Base-by-base conservation (phyloP, 2,329 filamentous ascomycete species). In the Fusarium chlamydosporum region DNA sequence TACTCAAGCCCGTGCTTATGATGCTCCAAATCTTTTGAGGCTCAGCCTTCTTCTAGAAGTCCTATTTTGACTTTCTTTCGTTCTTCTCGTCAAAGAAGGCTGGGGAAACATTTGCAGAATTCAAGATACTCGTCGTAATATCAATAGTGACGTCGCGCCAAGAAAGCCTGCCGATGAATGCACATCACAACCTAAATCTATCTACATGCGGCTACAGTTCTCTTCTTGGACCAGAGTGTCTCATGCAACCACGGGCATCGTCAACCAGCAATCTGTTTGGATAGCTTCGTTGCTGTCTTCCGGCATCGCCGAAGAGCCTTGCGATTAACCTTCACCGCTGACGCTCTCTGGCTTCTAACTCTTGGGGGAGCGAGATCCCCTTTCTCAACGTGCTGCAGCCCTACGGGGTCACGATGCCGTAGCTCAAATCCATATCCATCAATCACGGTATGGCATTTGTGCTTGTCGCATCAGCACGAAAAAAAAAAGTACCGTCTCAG, bases 241-340 rank as follows among this genome's bases (percentile, higher is more conserved):
- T 47, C 56, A 67, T 67, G 56, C 61, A 61, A 45, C 56, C 45
- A 45, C 61, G 58, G 64, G 42, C 48, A 72, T 52, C 55, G 20
- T 43, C 55, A 70, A 58, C 26, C 35, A 40, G 53, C 56, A 56
- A 60, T 66, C 41, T 59, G 54, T 42, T 56, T 57, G 56, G 70
- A 43, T 45, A 7, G 55, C 63, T 55, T 61, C 31, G 12, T 35
- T 51, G 20, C 42, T 45, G 38, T 64, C 57, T 58, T 46, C 56
- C 72, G 72, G 72, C 57, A 55, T 66, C 72, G 65, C 72, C 72
- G 72, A 74, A 61, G 48, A 26, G 47, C 35, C 48, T 60, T 57
- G 18, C 18, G 66, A 67, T 57, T 71, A 71, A 70, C 48, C 65
- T 72, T 74, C 72, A 74, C 72, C 72, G 69, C 72, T 65, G 61